Evolutionary conservation across 2,329 filamentous ascomycete species (phyloP), one percentile per base, ranked within the genome.

Genomic region (Helicocarpus griseus): DNA sequence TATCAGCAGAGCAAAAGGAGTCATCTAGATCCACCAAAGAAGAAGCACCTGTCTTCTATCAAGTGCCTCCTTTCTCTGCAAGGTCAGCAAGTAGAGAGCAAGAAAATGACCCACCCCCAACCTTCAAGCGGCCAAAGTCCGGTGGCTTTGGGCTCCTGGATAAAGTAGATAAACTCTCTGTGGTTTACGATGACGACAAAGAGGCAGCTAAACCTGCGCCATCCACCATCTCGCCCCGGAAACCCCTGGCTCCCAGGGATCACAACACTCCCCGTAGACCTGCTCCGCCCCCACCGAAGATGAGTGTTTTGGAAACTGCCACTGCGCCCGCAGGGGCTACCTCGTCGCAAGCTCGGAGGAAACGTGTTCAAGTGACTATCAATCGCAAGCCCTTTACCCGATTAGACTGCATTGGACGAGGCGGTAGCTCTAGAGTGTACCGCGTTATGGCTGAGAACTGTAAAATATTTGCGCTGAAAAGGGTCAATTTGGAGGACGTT

Each of bases 401-500:
- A 44, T 80, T 97, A 56, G 90, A 95, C 65, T 88, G 86, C 58
- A 84, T 98, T 58, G 93, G 93, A 8, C 85, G 90, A 53, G 93
- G 93, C 56, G 93, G 93, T 29, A 96, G 89, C 59, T 90, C 86
- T 47, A 90, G 94, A 63, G 93, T 98, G 1, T 98, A 95, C 68
- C 85, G 89, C 43, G 93, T 98, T 31, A 95, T 95, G 75, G 91
- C 93, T 0, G 93, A 98, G 67, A 97, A 96, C 63, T 90, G 89
- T 63, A 94, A 90, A 66, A 88, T 95, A 69, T 90, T 95, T 69
- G 93, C 93, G 0, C 72, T 98, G 58, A 98, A 98, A 72, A 80
- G 89, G 46, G 93, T 98, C 22, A 88, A 91, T 49, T 77, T 97
- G 6, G 89, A 95, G 63, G 86, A 91, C 61, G 87, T 89, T 26